These are phyloP conservation scores for Salix koriyanagi DNA, from an alignment of 345 rosid genomes.

Conservation along the genomic window DNA sequence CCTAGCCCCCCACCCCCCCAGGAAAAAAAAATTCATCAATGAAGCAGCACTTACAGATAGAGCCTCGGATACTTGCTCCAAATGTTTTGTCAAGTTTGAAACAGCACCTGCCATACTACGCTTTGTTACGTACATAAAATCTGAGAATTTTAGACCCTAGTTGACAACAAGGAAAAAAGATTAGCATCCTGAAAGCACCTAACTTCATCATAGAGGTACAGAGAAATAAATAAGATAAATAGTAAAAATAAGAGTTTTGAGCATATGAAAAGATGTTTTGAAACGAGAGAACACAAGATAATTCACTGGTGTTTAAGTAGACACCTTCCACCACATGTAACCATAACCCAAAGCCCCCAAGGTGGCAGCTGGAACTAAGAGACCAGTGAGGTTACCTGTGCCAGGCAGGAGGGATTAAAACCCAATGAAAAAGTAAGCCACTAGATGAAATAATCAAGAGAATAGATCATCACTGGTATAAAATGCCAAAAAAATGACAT, in stretches of 20 bases:
- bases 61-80: conserved; percentile 75
- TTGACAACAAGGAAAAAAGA: conserved; percentile 6
- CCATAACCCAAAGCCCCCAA: conserved; percentile 92
- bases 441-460: background rate
- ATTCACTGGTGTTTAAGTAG: background rate
- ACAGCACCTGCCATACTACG: conserved; percentile 71
- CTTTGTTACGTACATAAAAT: conserved; percentile 91
- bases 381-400: conserved; percentile 54
- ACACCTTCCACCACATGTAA: conserved; percentile 99
- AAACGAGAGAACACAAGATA: background rate
- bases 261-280: background rate
- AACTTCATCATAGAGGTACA: background rate
- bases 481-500: background rate
- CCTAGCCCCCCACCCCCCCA: background rate
- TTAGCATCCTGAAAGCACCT: conserved; percentile 13
- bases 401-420: background rate
- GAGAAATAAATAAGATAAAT: background rate
- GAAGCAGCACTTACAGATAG: conserved; percentile 50
- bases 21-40: background rate
- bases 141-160: conserved; percentile 82
- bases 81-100: conserved; percentile 71
- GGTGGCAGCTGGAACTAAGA: conserved; percentile 72
- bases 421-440: background rate
- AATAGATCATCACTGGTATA: background rate
- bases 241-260: background rate